These are phyloP conservation scores for Rhodotorula diobovata DNA, from an alignment of 768 basidiomycete species.

Conservation along the genomic window DNA sequence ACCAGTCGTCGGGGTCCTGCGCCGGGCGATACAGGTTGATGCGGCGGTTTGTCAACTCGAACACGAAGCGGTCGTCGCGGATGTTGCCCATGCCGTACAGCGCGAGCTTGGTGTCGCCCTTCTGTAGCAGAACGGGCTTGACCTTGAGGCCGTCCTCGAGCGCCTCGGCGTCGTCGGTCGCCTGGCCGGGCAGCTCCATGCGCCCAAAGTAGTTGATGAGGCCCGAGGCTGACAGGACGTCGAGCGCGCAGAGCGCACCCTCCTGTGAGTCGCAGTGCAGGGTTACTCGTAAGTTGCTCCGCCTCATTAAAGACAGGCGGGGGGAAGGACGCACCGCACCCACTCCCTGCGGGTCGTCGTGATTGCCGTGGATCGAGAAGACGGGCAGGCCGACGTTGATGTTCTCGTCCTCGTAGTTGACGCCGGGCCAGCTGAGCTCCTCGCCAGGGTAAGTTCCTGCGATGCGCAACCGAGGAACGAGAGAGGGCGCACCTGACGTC, in stretches of 20 bases:
- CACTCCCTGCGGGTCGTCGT: slow-evolving; percentile 97
- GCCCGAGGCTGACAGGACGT: slow-evolving; percentile 87
- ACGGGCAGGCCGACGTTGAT: slow-evolving; percentile 93
- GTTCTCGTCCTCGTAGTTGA: slow-evolving; percentile 96
- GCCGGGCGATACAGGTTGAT: slow-evolving; percentile 93
- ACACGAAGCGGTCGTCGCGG: slow-evolving; percentile 94
- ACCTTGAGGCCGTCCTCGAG: slow-evolving; percentile 72
- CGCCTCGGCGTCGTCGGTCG: slow-evolving; percentile 60
- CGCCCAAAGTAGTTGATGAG: slow-evolving; percentile 98
- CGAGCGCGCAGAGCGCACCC: slow-evolving; percentile 91
- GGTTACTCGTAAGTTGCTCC: too few species aligned
- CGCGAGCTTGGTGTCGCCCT: slow-evolving; percentile 74
- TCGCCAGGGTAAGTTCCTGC: too few species aligned
- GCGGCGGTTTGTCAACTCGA: slow-evolving; percentile 84
- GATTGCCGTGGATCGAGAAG: slow-evolving; percentile 98
- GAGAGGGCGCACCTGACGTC: slow-evolving; percentile 62
- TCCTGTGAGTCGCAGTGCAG: slow-evolving; percentile 54
- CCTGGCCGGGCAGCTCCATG: slow-evolving; percentile 67
- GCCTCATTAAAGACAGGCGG: too few species aligned
- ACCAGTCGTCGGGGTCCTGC: slow-evolving; percentile 82
- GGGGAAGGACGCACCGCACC: slow-evolving; percentile 61
- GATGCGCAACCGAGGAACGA: slow-evolving; percentile 1
- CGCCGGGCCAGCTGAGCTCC: slow-evolving; percentile 72
- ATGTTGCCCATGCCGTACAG: slow-evolving; percentile 95
- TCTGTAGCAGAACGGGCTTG: slow-evolving; percentile 73